Percentiles rank a stretch among this genome's conserved stretches.
Evolutionary conservation across 768 basidiomycete genomes (phyloP).

Genomic region (Kwoniella mangroviensis): DNA sequence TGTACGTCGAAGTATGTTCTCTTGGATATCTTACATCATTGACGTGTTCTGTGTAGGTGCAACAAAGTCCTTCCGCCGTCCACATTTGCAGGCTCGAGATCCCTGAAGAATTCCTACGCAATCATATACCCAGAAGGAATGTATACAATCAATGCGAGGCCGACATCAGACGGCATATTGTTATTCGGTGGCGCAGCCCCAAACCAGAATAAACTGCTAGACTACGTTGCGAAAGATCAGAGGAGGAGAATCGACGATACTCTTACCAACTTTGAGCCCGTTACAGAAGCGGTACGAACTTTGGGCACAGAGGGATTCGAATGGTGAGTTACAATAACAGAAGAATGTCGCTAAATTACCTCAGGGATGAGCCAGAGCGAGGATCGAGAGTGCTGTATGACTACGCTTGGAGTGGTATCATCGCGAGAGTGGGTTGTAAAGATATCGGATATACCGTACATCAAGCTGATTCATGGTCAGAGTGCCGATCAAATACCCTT

Average conservation of each 20-base stretch:
- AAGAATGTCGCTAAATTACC: not conserved
- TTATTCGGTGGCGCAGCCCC: constrained; percentile 37
- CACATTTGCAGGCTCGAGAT: constrained; percentile 40
- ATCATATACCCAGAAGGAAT: constrained; percentile 26
- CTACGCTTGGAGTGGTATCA: constrained; percentile 52
- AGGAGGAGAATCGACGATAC: constrained; percentile 29
- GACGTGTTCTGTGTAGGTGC: constrained; percentile 64
- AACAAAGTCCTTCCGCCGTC: constrained; percentile 60
- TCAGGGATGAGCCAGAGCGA: constrained; percentile 15
- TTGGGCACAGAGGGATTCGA: constrained; percentile 46
- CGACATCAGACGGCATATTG: constrained; percentile 26
- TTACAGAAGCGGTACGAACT: constrained; percentile 45
- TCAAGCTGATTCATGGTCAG: constrained; percentile 19
- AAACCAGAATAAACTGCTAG: constrained; percentile 25
- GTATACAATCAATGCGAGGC: constrained; percentile 36
- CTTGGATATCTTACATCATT: constrained; percentile 12
- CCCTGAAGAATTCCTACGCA: constrained; percentile 35
- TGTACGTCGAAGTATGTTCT: constrained; percentile 23
- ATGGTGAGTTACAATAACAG: constrained; percentile 37
- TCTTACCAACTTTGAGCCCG: constrained; percentile 37
- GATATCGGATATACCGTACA: not conserved
- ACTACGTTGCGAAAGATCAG: constrained; percentile 31
- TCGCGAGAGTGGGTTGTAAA: constrained; percentile 39
- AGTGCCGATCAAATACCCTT: constrained; percentile 49
- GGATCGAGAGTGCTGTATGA: constrained; percentile 28